These are phyloP conservation scores for Aspergillus ustus DNA, from an alignment of 2,329 filamentous ascomycete genomes.

Conservation along the genomic window DNA sequence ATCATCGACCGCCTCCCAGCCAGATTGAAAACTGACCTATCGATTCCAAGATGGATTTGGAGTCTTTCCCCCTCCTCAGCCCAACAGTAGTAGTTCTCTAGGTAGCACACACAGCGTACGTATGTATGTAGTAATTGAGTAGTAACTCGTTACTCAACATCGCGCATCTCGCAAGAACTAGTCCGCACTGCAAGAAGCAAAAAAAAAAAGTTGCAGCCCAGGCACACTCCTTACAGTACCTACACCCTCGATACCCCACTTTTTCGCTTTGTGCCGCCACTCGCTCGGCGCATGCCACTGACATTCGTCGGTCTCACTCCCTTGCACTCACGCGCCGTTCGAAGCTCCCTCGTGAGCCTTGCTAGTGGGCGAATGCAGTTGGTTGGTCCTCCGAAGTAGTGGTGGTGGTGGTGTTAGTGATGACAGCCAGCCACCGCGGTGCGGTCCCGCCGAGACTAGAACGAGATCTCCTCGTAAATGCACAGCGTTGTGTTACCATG, in stretches of 20 bases:
- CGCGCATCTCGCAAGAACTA: neutral
- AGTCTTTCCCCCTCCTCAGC: conserved; percentile 7
- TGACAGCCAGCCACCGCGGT: conserved; percentile 3
- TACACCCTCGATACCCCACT: neutral
- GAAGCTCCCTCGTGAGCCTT: neutral
- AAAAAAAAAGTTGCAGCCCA: neutral
- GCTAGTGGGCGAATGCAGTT: neutral
- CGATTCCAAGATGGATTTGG: conserved; percentile 21
- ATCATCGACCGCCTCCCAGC: neutral
- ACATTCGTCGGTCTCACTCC: neutral
- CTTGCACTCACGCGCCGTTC: neutral
- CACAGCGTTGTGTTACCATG: conserved; percentile 1
- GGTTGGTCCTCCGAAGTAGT: neutral
- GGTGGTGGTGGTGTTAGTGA: neutral
- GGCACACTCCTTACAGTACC: neutral
- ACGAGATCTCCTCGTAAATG: conserved; percentile 5
- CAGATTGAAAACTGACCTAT: conserved; percentile 25
- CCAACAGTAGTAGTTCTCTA: neutral
- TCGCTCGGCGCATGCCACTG: neutral
- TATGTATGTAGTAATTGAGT: neutral
- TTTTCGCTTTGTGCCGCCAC: neutral
- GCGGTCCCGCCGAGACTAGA: neutral
- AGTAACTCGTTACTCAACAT: neutral
- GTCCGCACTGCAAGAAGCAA: neutral
- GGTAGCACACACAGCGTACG: neutral